phyloP scores from a whole-genome alignment of 306 rosid genomes.

The Arachis hypogaea region DNA sequence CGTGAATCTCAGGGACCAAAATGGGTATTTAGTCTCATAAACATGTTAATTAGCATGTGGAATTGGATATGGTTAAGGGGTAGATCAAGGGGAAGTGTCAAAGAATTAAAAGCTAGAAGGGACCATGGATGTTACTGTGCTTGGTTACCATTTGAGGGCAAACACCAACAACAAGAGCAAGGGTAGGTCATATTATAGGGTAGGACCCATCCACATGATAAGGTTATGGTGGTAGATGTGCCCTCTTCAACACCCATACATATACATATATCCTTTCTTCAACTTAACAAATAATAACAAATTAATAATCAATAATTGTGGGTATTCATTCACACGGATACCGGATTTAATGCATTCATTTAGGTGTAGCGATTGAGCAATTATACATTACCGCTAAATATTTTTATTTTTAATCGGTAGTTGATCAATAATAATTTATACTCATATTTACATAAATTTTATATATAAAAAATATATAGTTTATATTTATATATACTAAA shows the following conservation, averaged over 20 bases:
- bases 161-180: not conserved
- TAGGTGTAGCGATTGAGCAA: not conserved
- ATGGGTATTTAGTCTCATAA: too few species aligned
- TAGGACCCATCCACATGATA: constrained; percentile 38
- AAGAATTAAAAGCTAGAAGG: constrained; percentile 24
- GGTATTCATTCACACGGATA: not conserved
- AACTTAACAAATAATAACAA: too few species aligned
- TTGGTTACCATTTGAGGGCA: constrained; percentile 7
- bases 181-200: not conserved
- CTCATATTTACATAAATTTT: too few species aligned
- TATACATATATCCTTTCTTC: too few species aligned
- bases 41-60: not conserved
- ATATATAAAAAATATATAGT: too few species aligned
- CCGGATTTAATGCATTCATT: constrained; percentile 15
- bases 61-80: constrained; percentile 1
- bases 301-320: too few species aligned
- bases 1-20: too few species aligned
- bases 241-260: too few species aligned
- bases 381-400: too few species aligned
- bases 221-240: not conserved
- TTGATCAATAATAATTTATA: too few species aligned
- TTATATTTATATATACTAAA: too few species aligned
- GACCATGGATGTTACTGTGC: constrained; percentile 12
- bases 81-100: constrained; percentile 3
- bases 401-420: too few species aligned